phyloP scores from a whole-genome alignment of 768 basidiomycete genomes.

The Ramaria rubella region DNA sequence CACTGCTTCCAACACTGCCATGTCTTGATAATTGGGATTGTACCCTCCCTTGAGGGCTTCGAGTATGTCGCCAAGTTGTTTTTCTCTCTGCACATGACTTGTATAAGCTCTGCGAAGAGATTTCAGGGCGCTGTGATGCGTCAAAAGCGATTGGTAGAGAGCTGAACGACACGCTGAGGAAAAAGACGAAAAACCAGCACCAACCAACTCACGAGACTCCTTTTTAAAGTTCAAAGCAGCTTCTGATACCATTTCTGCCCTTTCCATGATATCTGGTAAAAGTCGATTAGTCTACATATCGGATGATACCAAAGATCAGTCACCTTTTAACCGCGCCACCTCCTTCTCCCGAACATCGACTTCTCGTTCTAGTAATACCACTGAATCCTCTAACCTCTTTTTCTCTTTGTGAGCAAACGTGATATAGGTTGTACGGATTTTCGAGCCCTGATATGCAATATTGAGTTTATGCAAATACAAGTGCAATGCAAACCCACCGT shows the following conservation, averaged over 20 bases:
- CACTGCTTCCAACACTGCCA: conserved; percentile 96
- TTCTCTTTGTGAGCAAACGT: conserved; percentile 85
- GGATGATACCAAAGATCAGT: neutral
- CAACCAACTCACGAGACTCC: conserved; percentile 61
- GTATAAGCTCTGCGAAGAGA: conserved; percentile 69
- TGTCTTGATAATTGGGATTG: conserved; percentile 99
- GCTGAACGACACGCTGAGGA: conserved; percentile 40
- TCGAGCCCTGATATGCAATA: conserved; percentile 57
- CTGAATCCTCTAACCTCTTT: conserved; percentile 63
- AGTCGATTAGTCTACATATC: neutral
- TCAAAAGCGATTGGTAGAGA: conserved; percentile 66
- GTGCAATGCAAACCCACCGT: conserved; percentile 46
- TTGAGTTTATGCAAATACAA: neutral
- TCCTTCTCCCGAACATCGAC: conserved; percentile 62
- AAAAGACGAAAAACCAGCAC: neutral
- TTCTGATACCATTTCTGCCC: conserved; percentile 69
- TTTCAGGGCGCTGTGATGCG: conserved; percentile 68
- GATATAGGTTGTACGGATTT: conserved; percentile 87
- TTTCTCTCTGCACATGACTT: conserved; percentile 68
- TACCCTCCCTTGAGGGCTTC: conserved; percentile 75
- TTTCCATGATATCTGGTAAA: conserved; percentile 63
- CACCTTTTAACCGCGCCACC: conserved; percentile 67
- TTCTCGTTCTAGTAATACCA: conserved; percentile 48
- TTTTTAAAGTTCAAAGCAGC: conserved; percentile 81
- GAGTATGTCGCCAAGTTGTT: conserved; percentile 76